Percentiles rank a stretch among this genome's conserved stretches.
Evolutionary conservation across 192 early-diverging fungal genomes (phyloP).

Genomic region (Blastocladiella britannica): DNA sequence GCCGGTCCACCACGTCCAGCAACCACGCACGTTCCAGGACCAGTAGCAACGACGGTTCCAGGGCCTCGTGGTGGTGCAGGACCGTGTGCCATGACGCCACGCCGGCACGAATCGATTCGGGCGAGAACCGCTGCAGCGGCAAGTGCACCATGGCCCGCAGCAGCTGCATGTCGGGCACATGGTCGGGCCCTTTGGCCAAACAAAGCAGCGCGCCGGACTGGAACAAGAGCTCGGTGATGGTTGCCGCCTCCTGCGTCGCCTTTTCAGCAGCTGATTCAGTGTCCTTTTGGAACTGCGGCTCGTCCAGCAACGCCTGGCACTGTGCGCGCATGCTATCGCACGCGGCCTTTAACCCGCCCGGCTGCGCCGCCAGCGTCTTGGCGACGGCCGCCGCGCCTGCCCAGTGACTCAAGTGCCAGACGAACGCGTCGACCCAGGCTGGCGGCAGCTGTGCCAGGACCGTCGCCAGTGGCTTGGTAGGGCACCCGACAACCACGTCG

Average conservation of each 20-base stretch:
- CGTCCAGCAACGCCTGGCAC: not conserved
- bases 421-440: not conserved
- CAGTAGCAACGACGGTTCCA: not conserved
- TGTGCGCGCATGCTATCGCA: not conserved
- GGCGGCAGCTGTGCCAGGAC: not conserved
- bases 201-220: not conserved
- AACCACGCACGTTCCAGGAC: not conserved
- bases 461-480: not conserved
- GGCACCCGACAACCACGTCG: not conserved
- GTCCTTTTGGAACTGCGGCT: no score
- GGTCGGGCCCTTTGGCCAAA: no score
- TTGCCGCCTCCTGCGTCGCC: not conserved
- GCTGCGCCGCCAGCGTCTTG: no score
- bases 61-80: not conserved
- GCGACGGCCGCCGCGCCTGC: not conserved
- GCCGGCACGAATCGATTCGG: not conserved
- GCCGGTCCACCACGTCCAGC: not conserved
- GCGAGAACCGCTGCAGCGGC: not conserved
- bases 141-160: not conserved
- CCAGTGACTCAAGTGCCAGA: not conserved
- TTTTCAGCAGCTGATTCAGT: not conserved
- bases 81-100: not conserved
- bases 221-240: not conserved
- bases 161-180: not conserved
- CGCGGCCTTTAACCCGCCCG: no score